A percentile compares a stretch with the other conserved stretches of the same genome.
These are phyloP conservation scores for Pythium periplocum DNA, from an alignment of 352 stramenopile species.

Conservation along the genomic window DNA sequence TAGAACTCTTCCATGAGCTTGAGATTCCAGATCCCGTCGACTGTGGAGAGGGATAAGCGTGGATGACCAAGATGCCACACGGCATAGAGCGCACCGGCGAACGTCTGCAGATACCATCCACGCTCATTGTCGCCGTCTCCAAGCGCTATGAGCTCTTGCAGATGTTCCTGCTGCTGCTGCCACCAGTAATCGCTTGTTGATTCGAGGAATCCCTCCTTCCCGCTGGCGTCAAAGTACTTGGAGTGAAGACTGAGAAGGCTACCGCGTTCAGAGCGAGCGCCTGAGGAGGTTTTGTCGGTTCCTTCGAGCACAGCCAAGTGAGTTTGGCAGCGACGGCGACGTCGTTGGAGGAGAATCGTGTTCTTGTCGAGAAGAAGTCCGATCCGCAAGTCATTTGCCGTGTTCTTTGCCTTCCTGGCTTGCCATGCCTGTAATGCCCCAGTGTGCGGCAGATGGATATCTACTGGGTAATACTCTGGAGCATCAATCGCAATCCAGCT, in stretches of 20 bases:
- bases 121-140: not conserved
- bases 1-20: constrained; percentile 31
- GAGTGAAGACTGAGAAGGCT: no score
- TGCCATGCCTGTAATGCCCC: no score
- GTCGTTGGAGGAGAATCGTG: constrained; percentile 56
- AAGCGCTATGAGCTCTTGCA: constrained; percentile 22
- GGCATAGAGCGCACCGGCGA: constrained; percentile 49
- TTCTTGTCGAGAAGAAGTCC: constrained; percentile 50
- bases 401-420: constrained; percentile 7
- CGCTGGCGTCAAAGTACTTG: constrained; percentile 24
- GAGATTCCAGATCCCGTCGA: constrained; percentile 36
- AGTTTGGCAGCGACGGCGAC: constrained; percentile 8
- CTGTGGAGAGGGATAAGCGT: constrained; percentile 21
- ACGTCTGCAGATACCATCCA: constrained; percentile 22
- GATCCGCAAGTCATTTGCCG: constrained; percentile 55
- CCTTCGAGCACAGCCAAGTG: no score
- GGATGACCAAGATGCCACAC: constrained; percentile 49
- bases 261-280: no score
- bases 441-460: constrained; percentile 33
- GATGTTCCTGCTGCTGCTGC: constrained; percentile 21
- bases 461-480: constrained; percentile 58
- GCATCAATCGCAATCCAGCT: constrained; percentile 45
- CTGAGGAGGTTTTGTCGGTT: no score
- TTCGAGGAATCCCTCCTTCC: not conserved
- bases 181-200: constrained; percentile 14